These are phyloP conservation scores for Ceratocystiopsis sp. DNA, from an alignment of 2,329 filamentous ascomycete genomes.

Conservation along the genomic window DNA sequence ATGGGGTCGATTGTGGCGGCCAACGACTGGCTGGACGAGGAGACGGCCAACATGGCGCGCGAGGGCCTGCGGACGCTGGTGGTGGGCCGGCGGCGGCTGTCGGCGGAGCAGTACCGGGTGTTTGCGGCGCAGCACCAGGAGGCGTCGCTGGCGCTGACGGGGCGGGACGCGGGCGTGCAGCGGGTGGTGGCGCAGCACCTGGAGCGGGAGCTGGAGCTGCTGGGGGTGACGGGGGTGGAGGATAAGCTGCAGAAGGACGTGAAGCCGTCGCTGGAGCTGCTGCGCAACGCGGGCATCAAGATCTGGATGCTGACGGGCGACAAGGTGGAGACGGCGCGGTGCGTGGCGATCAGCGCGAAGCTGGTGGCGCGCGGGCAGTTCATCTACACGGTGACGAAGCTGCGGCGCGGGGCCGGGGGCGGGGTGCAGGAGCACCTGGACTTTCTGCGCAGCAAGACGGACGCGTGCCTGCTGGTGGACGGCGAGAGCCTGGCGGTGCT, in stretches of 20 bases:
- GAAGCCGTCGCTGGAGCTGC: slow-evolving; percentile 82
- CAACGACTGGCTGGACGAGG: slow-evolving; percentile 97
- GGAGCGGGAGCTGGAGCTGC: slow-evolving; percentile 74
- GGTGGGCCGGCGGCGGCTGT: slow-evolving; percentile 79
- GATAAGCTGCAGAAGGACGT: slow-evolving; percentile 93
- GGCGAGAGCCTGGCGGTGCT: slow-evolving; percentile 78
- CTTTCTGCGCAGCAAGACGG: slow-evolving; percentile 73
- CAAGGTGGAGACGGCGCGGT: slow-evolving; percentile 94
- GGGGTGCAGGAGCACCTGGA: slow-evolving; percentile 73
- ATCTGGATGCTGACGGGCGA: slow-evolving; percentile 99
- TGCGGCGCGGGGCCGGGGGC: slow-evolving; percentile 75
- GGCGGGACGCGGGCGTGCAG: slow-evolving; percentile 69
- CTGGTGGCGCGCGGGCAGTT: slow-evolving; percentile 86
- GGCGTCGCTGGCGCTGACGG: slow-evolving; percentile 63
- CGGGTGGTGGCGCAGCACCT: slow-evolving; percentile 64
- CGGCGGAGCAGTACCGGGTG: slow-evolving; percentile 59
- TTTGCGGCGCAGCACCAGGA: slow-evolving; percentile 62
- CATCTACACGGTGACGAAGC: slow-evolving; percentile 80
- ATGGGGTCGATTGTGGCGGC: slow-evolving; percentile 92
- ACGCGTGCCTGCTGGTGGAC: slow-evolving; percentile 80
- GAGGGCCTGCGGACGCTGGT: slow-evolving; percentile 90
- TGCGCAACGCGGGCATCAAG: slow-evolving; percentile 94
- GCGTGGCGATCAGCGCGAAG: slow-evolving; percentile 88
- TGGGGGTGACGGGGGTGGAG: slow-evolving; percentile 96
- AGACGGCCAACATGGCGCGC: slow-evolving; percentile 98